Base-by-base conservation (phyloP, 2,329 filamentous ascomycete species). In the Eutypella sp. region DNA sequence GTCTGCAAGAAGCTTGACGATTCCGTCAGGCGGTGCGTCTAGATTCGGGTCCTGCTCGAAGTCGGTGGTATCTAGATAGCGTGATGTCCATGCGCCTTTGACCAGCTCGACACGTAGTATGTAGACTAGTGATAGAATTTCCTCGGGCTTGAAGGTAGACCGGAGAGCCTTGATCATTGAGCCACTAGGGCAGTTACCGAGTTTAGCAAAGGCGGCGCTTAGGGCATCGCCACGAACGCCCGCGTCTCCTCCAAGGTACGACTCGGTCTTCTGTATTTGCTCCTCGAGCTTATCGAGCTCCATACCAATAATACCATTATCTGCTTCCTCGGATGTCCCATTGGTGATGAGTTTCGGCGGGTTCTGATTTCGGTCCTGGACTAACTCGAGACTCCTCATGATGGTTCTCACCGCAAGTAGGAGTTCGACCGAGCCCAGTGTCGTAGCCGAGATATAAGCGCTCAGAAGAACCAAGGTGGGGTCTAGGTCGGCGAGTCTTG, bases 21-120 rank as follows among this genome's bases (percentile, higher is more conserved):
- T 81, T 41, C 80, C 79, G 56, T 89, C 82, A 18, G 84, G 79
- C 0, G 81, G 78, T 3, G 72, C 69, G 13, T 70, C 62, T 10
- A 65, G 63, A 7, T 74, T 72, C n/a, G 69, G 66, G 20, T 70
- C 65, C 13, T 65, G 57, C 33, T 78, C 73, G 24, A 73, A 68
- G 42, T 71, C 65, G 15, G 76, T 74, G 10, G 69, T 65, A 55
- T 87, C 84, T 31, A 87, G 67, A 63, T 90, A 89, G 19, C 79
- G 75, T 16, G 81, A 79, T 0, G 85, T 89, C 87, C 87, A 92
- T 25, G 84, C 83, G 47, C 87, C 87, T 52, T 82, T 80, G 42
- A 83, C 79, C 39, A 92, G 74, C 66, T 91, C 85, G 52, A 85
- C 75, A 46, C 87, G 81, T 24, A 92, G 73, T 5, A 90, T 72